Conservation (phyloP, 805 yeast species). For the Lipomyces kockii region DNA sequence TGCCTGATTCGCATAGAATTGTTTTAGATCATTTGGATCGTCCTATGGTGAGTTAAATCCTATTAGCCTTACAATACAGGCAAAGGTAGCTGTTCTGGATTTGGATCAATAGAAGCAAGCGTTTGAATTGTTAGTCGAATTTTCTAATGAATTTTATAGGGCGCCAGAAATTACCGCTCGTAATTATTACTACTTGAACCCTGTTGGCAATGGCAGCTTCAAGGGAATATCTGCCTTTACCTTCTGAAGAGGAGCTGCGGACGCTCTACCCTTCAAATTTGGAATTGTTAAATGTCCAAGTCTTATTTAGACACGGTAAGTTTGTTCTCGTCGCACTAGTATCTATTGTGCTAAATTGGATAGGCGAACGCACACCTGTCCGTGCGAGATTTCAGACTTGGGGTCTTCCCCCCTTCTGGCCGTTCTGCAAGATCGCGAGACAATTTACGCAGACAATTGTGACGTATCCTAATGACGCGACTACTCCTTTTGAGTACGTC, state of each 20-base stretch:
- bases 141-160: neutral
- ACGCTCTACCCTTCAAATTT: conserved; percentile 32
- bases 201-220: conserved; percentile 24
- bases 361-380: conserved; percentile 37
- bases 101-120: neutral
- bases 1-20: neutral
- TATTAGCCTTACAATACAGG: neutral
- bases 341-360: neutral
- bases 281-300: conserved; percentile 33
- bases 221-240: conserved; percentile 24
- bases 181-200: neutral
- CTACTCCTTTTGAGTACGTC: conserved; percentile 31
- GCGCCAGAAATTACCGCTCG: neutral
- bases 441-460: conserved; percentile 31
- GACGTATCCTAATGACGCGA: conserved; percentile 26
- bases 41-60: neutral
- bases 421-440: conserved; percentile 32
- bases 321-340: neutral
- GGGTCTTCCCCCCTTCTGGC: conserved; percentile 37
- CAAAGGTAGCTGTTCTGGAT: neutral
- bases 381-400: conserved; percentile 36
- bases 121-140: neutral
- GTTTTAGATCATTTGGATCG: neutral
- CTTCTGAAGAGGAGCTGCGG: conserved; percentile 24
- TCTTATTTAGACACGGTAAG: conserved; percentile 33